Evolutionary conservation across 2,329 filamentous ascomycete species (phyloP).

Genomic region (Talaromyces sp.): DNA sequence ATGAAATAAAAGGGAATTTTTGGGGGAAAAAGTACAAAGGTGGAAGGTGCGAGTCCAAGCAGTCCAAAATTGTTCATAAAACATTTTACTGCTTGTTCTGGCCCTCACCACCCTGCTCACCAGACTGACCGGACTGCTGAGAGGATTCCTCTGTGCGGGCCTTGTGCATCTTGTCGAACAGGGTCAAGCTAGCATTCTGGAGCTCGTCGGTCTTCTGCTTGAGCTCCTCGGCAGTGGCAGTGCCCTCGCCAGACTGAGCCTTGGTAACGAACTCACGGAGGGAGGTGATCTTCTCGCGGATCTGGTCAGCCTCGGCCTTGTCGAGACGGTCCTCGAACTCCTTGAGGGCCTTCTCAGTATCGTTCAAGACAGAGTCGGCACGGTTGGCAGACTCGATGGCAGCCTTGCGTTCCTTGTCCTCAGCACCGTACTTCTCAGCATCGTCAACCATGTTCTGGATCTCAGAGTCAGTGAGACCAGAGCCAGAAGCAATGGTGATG

Average conservation of each 20-base stretch:
- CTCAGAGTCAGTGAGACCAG: slow-evolving; percentile 88
- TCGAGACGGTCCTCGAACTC: slow-evolving; percentile 94
- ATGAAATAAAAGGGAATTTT: background rate
- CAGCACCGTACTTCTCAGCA: slow-evolving; percentile 91
- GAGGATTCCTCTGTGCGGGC: slow-evolving; percentile 64
- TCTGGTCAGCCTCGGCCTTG: slow-evolving; percentile 88
- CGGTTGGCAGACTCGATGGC: slow-evolving; percentile 96
- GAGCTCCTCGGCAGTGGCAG: slow-evolving; percentile 81
- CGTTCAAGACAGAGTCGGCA: slow-evolving; percentile 91
- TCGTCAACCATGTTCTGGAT: slow-evolving; percentile 98
- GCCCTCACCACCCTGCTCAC: slow-evolving; percentile 46
- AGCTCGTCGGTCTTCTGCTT: slow-evolving; percentile 99
- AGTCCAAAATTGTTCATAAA: background rate
- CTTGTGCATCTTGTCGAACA: slow-evolving; percentile 99
- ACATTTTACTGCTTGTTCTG: slow-evolving; percentile 64
- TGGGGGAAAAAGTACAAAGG: slow-evolving; percentile 4
- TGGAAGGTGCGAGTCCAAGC: background rate
- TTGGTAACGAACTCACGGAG: slow-evolving; percentile 89
- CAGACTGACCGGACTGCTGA: slow-evolving; percentile 48
- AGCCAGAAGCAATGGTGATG: slow-evolving; percentile 97
- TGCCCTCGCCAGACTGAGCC: slow-evolving; percentile 88
- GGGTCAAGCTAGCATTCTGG: slow-evolving; percentile 88
- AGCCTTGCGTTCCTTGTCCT: slow-evolving; percentile 94
- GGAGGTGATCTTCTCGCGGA: slow-evolving; percentile 84
- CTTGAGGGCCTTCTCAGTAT: slow-evolving; percentile 97